These are phyloP conservation scores for Cetradonia linearis DNA, from an alignment of 495 filamentous ascomycete species.

Conservation along the genomic window DNA sequence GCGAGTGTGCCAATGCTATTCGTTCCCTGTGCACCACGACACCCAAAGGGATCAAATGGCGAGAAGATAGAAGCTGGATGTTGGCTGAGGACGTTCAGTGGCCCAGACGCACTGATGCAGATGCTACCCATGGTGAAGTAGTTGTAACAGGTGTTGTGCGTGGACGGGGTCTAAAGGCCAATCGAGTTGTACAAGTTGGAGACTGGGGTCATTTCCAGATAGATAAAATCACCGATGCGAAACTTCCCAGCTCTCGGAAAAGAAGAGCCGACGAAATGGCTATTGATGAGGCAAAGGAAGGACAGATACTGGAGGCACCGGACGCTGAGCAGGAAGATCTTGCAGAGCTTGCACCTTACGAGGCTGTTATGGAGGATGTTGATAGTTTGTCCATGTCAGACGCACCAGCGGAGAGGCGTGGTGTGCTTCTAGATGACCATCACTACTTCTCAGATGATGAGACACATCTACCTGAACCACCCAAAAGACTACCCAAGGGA, in stretches of 20 bases:
- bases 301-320: slow-evolving; percentile 54
- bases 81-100: slow-evolving; percentile 72
- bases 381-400: slow-evolving; percentile 48
- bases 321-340: slow-evolving; percentile 72
- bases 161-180: slow-evolving; percentile 76
- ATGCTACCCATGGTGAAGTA: slow-evolving; percentile 42
- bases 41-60: slow-evolving; percentile 86
- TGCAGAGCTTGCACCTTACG: slow-evolving; percentile 74
- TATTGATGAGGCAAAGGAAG: slow-evolving; percentile 46
- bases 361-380: slow-evolving; percentile 59
- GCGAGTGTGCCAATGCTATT: slow-evolving; percentile 82
- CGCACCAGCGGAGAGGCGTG: slow-evolving; percentile 48
- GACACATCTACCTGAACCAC: slow-evolving; percentile 45
- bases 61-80: slow-evolving; percentile 92
- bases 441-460: slow-evolving; percentile 97
- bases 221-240: slow-evolving; percentile 69
- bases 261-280: slow-evolving; percentile 59
- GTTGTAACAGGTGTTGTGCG: slow-evolving; percentile 79
- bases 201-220: slow-evolving; percentile 96
- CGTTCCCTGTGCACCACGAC: slow-evolving; percentile 79
- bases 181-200: slow-evolving; percentile 80
- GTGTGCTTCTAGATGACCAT: slow-evolving; percentile 89
- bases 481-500: slow-evolving; percentile 75
- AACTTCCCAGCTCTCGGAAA: slow-evolving; percentile 42
- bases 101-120: slow-evolving; percentile 37